Base-by-base conservation (phyloP, 148 eudicot genomes). In the Simmondsia chinensis region DNA sequence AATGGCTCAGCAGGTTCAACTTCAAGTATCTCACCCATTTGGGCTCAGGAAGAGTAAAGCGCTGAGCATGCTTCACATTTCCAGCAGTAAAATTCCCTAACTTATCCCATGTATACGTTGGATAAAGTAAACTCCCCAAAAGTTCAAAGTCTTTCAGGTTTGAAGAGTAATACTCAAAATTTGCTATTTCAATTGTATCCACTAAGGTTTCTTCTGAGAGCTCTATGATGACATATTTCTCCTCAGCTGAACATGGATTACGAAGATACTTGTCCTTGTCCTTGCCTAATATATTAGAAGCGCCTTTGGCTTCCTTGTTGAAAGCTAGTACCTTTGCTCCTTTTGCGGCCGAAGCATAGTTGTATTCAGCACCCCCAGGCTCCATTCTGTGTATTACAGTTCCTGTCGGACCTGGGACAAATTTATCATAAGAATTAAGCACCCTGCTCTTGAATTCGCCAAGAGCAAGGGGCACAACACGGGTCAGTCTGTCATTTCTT, bases 161-260 rank as follows among this genome's bases (percentile, higher is more conserved):
- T 16, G 99, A 91, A 5, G 99, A 86, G 55, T 91, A 66, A 42
- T 86, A 95, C 69, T 91, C 99, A 55, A 91, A 91, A 61, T 86
- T 91, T 33, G 89, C 99, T 25, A 91, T 69, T 69, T 74, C 60
- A 8, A 91, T 71, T 20, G 89, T 75, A 60, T 77, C 85, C 6
- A 91, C 95, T 43, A 91, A 42, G 42, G 95, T 91, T 69, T 91
- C 99, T 70, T 91, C 99, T 1, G 95, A 91, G 43, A 91, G 95
- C 62, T 91, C 95, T 46, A 91, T 64, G 25, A 91, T 66, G 12
- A 91, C 95, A 62, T 64, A 91, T 63, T 91, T 91, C 29, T 75
- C 88, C 63, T 79, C 94, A 27, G 83, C 87, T 33, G 99, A 91
- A 66, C 99, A 91, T 6, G 99, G 99, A 43, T 77, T 91, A 20